These are phyloP conservation scores for Hypocrella siamensis DNA, from an alignment of 2,329 filamentous ascomycete species.

Conservation along the genomic window DNA sequence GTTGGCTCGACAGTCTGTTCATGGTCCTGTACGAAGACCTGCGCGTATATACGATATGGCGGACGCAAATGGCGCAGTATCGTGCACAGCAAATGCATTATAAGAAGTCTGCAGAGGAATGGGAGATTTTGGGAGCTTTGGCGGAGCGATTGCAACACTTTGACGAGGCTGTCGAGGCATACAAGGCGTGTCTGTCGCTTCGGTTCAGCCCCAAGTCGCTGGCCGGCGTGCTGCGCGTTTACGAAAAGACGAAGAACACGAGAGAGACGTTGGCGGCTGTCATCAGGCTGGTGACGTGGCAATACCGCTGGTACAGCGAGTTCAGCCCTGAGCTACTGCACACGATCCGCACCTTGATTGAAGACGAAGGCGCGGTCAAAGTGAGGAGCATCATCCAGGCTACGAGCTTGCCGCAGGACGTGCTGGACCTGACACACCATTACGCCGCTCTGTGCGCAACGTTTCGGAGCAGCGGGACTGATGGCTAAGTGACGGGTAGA, in stretches of 20 bases:
- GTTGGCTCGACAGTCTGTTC: constrained; percentile 96
- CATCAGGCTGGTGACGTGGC: constrained; percentile 89
- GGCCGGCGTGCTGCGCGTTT: constrained; percentile 65
- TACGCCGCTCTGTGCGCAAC: constrained; percentile 90
- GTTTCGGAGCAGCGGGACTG: constrained; percentile 86
- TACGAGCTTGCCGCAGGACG: constrained; percentile 81
- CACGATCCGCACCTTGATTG: constrained; percentile 81
- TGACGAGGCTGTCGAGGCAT: constrained; percentile 86
- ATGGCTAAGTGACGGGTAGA: constrained; percentile 38
- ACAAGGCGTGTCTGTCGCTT: constrained; percentile 70
- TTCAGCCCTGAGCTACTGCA: constrained; percentile 86
- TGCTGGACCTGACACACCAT: constrained; percentile 88
- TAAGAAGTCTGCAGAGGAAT: constrained; percentile 92
- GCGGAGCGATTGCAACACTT: constrained; percentile 85
- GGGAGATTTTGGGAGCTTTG: constrained; percentile 90
- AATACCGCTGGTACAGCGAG: constrained; percentile 98
- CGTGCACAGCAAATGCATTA: constrained; percentile 87
- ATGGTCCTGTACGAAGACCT: constrained; percentile 99
- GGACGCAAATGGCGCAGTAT: constrained; percentile 93
- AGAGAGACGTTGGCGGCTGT: constrained; percentile 70
- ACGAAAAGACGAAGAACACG: constrained; percentile 64
- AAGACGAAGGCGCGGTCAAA: constrained; percentile 95
- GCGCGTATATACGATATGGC: constrained; percentile 97
- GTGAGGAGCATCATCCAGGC: constrained; percentile 94
- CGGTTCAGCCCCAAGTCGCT: constrained; percentile 91